These are phyloP conservation scores for Ustilago shanxiensis DNA, from an alignment of 1,284 basidiomycete species.

Conservation along the genomic window DNA sequence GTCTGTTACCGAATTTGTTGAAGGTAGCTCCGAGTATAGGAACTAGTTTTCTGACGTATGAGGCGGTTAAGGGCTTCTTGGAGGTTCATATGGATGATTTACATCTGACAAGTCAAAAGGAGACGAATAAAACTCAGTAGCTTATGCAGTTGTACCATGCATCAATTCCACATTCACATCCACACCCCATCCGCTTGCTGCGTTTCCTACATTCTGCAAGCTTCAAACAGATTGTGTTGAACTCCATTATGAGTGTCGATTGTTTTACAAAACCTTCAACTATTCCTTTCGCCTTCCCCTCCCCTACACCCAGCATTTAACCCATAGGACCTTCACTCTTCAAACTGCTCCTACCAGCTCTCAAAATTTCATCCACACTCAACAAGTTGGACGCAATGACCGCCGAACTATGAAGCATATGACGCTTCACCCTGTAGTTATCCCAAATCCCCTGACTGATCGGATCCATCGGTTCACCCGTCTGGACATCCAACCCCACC, in stretches of 20 bases:
- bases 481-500: slow-evolving; percentile 91
- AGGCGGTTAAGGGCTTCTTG: slow-evolving; percentile 53
- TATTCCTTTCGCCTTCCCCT: too few species aligned
- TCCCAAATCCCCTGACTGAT: slow-evolving; percentile 97
- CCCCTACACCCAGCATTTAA: too few species aligned
- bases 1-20: slow-evolving; percentile 91
- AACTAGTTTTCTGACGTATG: slow-evolving; percentile 64
- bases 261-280: too few species aligned
- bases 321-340: slow-evolving; percentile 63
- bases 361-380: slow-evolving; percentile 93
- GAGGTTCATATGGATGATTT: slow-evolving; percentile 46
- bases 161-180: too few species aligned
- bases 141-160: too few species aligned
- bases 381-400: slow-evolving; percentile 97
- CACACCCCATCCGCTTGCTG: too few species aligned
- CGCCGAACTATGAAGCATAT: slow-evolving; percentile 96
- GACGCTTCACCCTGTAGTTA: slow-evolving; percentile 97
- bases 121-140: slow-evolving; percentile 13
- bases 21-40: slow-evolving; percentile 73
- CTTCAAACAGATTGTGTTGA: too few species aligned
- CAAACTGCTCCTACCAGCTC: slow-evolving; percentile 77
- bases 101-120: slow-evolving; percentile 13
- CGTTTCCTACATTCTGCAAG: too few species aligned
- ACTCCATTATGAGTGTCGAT: too few species aligned
- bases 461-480: slow-evolving; percentile 96